Percentiles rank a stretch among this genome's conserved stretches.
Evolutionary conservation across 2,329 filamentous ascomycete species (phyloP).

Genomic region (Coniochaeta ligniaria): DNA sequence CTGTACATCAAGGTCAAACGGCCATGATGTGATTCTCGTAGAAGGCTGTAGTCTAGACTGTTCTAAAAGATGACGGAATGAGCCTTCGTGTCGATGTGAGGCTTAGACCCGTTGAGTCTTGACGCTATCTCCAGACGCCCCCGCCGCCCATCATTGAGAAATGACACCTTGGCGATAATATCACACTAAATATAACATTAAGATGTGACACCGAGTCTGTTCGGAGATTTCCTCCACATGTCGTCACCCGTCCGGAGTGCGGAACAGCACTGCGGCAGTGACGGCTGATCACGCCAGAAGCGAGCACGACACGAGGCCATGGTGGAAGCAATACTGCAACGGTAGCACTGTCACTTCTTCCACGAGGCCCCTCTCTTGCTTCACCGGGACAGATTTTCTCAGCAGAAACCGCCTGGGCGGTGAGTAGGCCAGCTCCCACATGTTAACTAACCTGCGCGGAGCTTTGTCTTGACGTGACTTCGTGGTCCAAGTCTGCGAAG

Average conservation of each 20-base stretch:
- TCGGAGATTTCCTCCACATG: background rate
- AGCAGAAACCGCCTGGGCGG: no score
- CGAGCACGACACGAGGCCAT: background rate
- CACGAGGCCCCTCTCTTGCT: background rate
- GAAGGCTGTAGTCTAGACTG: background rate
- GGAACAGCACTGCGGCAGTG: background rate
- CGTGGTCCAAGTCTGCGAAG: no score
- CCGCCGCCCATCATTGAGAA: background rate
- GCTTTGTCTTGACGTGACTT: no score
- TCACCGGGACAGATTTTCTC: no score
- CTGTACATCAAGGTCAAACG: no score
- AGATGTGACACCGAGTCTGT: background rate
- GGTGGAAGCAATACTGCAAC: background rate
- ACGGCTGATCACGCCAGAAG: background rate
- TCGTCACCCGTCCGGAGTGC: background rate
- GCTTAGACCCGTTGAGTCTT: background rate
- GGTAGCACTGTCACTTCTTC: background rate
- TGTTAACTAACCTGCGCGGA: no score
- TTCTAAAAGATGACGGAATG: background rate
- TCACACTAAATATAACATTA: background rate
- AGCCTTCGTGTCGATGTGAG: background rate
- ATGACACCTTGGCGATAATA: background rate
- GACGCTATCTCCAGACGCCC: background rate
- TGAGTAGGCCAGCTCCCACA: no score
- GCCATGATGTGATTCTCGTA: background rate